A percentile compares a stretch with the other conserved stretches of the same genome.
Conservation (phyloP, 2,329 filamentous ascomycete species). For the Diaporthe sp. region DNA sequence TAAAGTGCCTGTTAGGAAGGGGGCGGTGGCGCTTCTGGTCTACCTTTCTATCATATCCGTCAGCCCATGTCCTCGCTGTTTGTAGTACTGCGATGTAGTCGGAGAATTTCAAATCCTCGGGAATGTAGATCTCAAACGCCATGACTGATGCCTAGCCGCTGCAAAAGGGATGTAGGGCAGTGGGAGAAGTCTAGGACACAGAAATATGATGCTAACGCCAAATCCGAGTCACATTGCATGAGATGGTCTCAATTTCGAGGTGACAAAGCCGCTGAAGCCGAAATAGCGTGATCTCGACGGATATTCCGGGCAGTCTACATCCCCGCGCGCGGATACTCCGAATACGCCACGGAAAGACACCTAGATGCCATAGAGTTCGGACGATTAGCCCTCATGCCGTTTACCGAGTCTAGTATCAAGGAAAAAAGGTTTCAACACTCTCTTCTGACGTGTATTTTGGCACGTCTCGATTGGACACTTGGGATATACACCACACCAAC, state of each 20-base stretch:
- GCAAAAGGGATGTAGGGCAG: not conserved
- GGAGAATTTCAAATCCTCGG: constrained; percentile 1
- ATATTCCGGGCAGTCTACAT: not conserved
- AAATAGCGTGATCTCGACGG: not conserved
- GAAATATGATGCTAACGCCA: not conserved
- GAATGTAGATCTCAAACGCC: constrained; percentile 10
- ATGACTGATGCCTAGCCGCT: not conserved
- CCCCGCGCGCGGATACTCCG: constrained; percentile 24
- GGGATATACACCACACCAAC: not conserved
- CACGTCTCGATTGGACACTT: not conserved
- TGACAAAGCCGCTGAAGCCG: not conserved
- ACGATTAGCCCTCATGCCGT: no score
- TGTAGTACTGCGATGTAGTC: constrained; percentile 7
- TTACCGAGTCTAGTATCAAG: not conserved
- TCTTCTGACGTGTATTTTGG: no score
- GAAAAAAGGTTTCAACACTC: no score
- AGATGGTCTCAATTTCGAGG: not conserved
- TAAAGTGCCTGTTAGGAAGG: not conserved
- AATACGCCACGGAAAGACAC: not conserved
- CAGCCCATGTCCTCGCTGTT: constrained; percentile 3
- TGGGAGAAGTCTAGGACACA: not conserved
- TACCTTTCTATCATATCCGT: constrained; percentile 11
- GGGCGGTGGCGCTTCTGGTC: not conserved
- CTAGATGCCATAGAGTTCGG: not conserved
- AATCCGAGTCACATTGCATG: not conserved